Evolutionary conservation across 306 rosid genomes (phyloP), one percentile per base, ranked within the genome.

Genomic region (Mucuna pruriens): DNA sequence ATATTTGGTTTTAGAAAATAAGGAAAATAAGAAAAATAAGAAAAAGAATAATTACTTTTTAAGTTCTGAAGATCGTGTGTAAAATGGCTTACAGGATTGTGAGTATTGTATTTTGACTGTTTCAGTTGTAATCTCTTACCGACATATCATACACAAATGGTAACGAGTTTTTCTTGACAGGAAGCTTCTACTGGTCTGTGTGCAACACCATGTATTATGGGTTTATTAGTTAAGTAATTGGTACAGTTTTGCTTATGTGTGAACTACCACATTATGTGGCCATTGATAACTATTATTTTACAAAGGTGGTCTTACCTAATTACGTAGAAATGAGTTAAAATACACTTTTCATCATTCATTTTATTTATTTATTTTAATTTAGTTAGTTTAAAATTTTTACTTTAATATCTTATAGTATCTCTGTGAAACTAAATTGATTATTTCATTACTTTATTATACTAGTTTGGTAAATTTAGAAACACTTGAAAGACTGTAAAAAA

Each of bases 11-110:
- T n/a, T n/a, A n/a, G n/a, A n/a, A n/a, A n/a, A n/a, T n/a, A n/a
- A n/a, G n/a, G n/a, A n/a, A n/a, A n/a, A n/a, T n/a, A n/a, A n/a
- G n/a, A n/a, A n/a, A n/a, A n/a, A n/a, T n/a, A n/a, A n/a, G n/a
- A n/a, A n/a, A n/a, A n/a, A n/a, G n/a, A n/a, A n/a, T n/a, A n/a
- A n/a, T n/a, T n/a, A n/a, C n/a, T n/a, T n/a, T n/a, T n/a, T n/a
- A n/a, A n/a, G n/a, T n/a, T 25, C 23, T 75, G 29, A 20, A 79
- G 11, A 80, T 45, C 87, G 71, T 74, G 89, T 77, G 90, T 71
- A 74, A 86, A 67, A 64, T 71, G 75, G 69, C 22, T 68, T 74
- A 77, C 65, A 66, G 49, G 70, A 38, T 67, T 77, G 72, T 51
- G 74, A 71, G 55, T 60, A 15, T 48, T 54, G n/a, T 57, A 67